phyloP scores from a whole-genome alignment of 305 asterid genomes.

The Fraxinus velutina region DNA sequence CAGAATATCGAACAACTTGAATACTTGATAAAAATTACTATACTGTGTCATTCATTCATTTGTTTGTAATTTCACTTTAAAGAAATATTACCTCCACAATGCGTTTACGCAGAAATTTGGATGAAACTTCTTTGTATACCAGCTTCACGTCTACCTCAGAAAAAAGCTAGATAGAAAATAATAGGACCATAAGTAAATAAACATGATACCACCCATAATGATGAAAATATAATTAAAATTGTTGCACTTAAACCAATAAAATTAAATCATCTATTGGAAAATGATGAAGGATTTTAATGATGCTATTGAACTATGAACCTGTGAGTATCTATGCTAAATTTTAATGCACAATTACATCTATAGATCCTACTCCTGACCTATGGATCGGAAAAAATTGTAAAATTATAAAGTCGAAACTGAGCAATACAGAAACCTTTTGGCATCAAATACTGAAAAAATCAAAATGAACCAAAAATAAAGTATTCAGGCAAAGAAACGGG shows the following conservation, averaged over 20 bases:
- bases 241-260: background rate
- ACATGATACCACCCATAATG: conserved; percentile 8
- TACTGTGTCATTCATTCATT: background rate
- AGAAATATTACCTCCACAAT: conserved; percentile 74
- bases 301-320: background rate
- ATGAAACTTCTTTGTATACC: conserved; percentile 81
- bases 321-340: conserved; percentile 6
- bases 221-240: conserved; percentile 14
- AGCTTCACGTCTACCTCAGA: conserved; percentile 94
- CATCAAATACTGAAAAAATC: background rate
- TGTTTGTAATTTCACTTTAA: background rate
- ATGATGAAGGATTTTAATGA: background rate
- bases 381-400: background rate
- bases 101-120: conserved; percentile 77
- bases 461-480: background rate
- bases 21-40: background rate
- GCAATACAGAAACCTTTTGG: background rate
- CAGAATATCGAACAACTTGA: background rate
- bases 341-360: background rate
- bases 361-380: background rate
- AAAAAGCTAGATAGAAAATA: conserved; percentile 49
- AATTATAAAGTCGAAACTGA: background rate
- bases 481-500: background rate
- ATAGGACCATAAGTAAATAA: conserved; percentile 4
- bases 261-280: background rate